Conservation (phyloP, 1,284 basidiomycete genomes). For the Xerocomus amazonicus region DNA sequence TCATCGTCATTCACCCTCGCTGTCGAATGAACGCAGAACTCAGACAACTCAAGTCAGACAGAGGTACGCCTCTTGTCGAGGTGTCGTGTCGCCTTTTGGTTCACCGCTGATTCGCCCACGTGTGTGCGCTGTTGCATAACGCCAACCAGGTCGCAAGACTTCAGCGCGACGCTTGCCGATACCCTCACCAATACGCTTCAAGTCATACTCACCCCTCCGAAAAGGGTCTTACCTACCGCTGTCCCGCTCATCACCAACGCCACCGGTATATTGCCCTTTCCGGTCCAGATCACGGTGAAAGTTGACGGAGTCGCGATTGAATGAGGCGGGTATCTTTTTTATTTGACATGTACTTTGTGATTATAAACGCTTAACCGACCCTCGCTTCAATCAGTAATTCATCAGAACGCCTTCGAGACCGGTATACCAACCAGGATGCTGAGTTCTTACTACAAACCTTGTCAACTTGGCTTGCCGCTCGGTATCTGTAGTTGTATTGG, state of each 20-base stretch:
- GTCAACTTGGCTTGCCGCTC: no score
- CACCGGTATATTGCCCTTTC: conserved; percentile 70
- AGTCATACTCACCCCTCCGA: conserved; percentile 69
- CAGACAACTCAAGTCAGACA: conserved; percentile 61
- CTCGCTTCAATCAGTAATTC: no score
- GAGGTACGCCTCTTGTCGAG: conserved; percentile 48
- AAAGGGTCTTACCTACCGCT: conserved; percentile 57
- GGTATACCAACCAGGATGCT: no score
- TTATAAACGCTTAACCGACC: no score
- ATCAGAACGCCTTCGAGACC: no score
- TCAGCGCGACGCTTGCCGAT: conserved; percentile 51
- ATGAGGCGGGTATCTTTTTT: no score
- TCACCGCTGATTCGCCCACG: no score
- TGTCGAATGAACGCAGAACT: conserved; percentile 65
- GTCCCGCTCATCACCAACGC: conserved; percentile 74
- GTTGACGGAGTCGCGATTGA: conserved; percentile 60
- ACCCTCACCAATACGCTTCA: conserved; percentile 62
- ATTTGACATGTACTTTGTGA: no score
- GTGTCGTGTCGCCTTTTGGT: no score
- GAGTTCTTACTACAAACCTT: no score
- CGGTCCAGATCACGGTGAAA: conserved; percentile 60
- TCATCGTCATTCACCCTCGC: no score
- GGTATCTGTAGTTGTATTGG: no score
- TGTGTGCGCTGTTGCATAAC: not conserved
- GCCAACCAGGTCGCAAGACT: conserved; percentile 60